A percentile compares a stretch with the other conserved stretches of the same genome.
Evolutionary conservation across 768 basidiomycete species (phyloP).

Genomic region (Phylloporus rhodoxanthus): DNA sequence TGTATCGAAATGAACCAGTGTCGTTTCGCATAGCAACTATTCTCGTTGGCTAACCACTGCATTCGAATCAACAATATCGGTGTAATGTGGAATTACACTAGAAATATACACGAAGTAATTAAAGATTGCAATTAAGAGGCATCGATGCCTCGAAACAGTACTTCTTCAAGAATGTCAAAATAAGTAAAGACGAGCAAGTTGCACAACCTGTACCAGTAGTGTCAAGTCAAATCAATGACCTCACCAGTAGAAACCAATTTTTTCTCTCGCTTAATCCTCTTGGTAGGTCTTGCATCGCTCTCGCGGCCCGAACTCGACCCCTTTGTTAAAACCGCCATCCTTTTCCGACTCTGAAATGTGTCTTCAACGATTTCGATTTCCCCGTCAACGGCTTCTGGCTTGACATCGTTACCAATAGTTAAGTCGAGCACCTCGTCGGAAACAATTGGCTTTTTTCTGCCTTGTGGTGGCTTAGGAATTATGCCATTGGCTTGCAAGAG

Average conservation of each 20-base stretch:
- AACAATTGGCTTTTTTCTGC: background rate
- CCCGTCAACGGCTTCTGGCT: conserved; percentile 4
- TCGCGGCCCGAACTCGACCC: background rate
- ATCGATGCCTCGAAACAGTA: background rate
- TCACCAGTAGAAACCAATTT: conserved; percentile 13
- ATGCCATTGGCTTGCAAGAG: conserved; percentile 27
- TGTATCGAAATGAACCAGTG: background rate
- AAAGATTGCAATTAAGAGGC: background rate
- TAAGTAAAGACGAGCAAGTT: background rate
- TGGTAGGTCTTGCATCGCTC: conserved; percentile 9
- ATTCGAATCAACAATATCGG: background rate
- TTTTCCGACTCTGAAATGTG: background rate
- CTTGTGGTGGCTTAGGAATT: conserved; percentile 11
- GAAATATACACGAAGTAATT: background rate
- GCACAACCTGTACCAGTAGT: background rate
- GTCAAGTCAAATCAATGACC: conserved; percentile 30
- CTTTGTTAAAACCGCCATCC: conserved; percentile 1
- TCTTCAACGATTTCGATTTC: conserved; percentile 9
- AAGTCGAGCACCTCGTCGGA: conserved; percentile 21
- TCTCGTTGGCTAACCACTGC: background rate
- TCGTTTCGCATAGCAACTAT: background rate
- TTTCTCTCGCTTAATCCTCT: conserved; percentile 27
- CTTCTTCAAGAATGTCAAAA: background rate
- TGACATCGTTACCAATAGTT: conserved; percentile 7
- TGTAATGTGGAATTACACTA: background rate